Evolutionary conservation across 179 eudicot species (phyloP), one percentile per base, ranked within the genome.

Genomic region (Camellia oleifera): DNA sequence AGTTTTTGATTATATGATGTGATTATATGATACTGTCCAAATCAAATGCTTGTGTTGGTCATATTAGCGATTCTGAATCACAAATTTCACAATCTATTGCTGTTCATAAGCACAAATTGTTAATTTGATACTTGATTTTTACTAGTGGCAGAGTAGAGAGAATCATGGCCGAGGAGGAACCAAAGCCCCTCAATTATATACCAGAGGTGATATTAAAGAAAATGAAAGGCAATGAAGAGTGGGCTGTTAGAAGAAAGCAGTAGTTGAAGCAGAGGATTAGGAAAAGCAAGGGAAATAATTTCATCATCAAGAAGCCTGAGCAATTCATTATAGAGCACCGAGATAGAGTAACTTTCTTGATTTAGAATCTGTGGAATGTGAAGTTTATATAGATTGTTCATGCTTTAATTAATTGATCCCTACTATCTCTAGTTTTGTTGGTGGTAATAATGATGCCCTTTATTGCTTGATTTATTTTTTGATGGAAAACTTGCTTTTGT

Each of bases 191-290:
- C n/a, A 82, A 80, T 45, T 87, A 85, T 48, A 73, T 89, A 52
- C 80, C 84, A 76, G 88, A 83, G 86, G 85, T 82, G 77, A 87
- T 94, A 2, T 82, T 94, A 89, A 96, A 94, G 90, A 96, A 94
- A 84, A 90, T 92, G 83, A 90, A 85, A 76, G 91, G 85, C 85
- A 97, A 92, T 54, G 96, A 91, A 46, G 88, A 94, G 75, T 96
- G 98, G 99, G 97, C 92, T n/a, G 82, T 90, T 67, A 92, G 82
- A 45, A 92, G 90, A 84, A 91, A 86, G 83, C 85, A 87, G 23
- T 90, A 85, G 83, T 45, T 82, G 56, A 85, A 82, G 58, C 83
- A 89, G 78, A 81, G 85, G 80, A 77, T 78, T 48, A 87, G 87
- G 86, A 89, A 87, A 77, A 77, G 44, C 56, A 89, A 87, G 63